Base-by-base conservation (phyloP, 345 rosid species). In the Xanthoceras sorbifolium region DNA sequence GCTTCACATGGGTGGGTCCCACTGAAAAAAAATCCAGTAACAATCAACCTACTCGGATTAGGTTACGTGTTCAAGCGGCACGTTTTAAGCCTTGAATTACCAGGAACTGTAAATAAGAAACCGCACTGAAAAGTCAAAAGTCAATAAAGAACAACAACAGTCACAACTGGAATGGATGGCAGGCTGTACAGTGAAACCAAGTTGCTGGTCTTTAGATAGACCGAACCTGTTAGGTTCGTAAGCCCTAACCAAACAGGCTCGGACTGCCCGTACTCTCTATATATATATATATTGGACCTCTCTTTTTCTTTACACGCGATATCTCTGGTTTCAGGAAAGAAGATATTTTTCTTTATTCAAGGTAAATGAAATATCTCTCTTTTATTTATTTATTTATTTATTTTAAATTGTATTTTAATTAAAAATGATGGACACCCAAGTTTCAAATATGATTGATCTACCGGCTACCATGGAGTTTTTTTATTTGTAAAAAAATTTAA, bases 61-160 rank as follows among this genome's bases (percentile, higher is more conserved):
- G 22, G n/a, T 50, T 9, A 22, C 62, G 9, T 28, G 3, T 10
- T 28, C n/a, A 64, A 32, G 62, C 29, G 77, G 61, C 59, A 44
- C 12, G 68, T 4, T 73, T 44, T 42, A 14, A 8, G 55, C 7
- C 68, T 25, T 22, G 0, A 73, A 31, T 54, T 20, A 40, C 29
- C 10, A 22, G 5, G 17, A n/a, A 6, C 65, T 18, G 76, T 42
- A 44, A 28, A 5, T 1, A 5, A 12, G 46, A 64, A 48, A 6
- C 70, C 14, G 61, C 11, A 42, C 20, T 0, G 0, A 10, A 29
- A 74, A 31, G 77, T 74, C 77, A 74, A 31, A 29, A 54, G 70
- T 64, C 77, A 64, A 74, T 14, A 15, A 64, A 22, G 26, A 57
- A 11, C 59, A 44, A 44, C 77, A 64, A 14, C 31, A 9, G 48